Evolutionary conservation across 2,329 filamentous ascomycete species (phyloP), one percentile per base, ranked within the genome.

Genomic region (Fusarium phyllophilum): DNA sequence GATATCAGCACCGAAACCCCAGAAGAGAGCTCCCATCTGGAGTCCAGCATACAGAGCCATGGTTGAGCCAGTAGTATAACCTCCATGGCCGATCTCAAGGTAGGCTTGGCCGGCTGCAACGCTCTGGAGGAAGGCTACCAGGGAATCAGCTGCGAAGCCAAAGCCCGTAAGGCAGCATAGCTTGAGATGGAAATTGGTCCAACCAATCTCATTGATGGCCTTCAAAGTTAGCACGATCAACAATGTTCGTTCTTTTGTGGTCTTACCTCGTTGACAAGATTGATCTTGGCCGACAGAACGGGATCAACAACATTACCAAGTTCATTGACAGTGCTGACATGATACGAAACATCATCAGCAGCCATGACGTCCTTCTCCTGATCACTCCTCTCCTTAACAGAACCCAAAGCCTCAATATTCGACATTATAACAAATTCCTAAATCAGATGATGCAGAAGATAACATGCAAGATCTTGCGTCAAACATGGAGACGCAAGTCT

Each of bases 201-300:
- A 58, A 0, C 55, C 55, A 1, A 58, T 58, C 0, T 48, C 39
- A 0, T 58, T 58, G 7, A 48, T 58, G 6, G 41, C 22, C 55
- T 58, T 1, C 0, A 17, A 3, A 6, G 26, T 65, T 14, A 64
- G 39, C 5, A 45, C 26, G 6, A 17, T 4, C 17, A 22, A 34
- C 20, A 1, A 0, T 0, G 5, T 9, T 3, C 6, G 0, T 11
- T 2, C 3, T 0, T 3, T 1, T 1, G 10, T 7, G 15, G 1
- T 6, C 46, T 31, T 5, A 65, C 62, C 29, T 65, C 62, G 14
- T 65, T 65, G 2, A 64, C 46, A 7, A 65, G 38, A 22, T 63
- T 34, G 5, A 51, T 65, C 39, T 65, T 65, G 1, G 59, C 39
- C 6, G 46, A 63, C 2, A 65, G 33, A 4, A 65, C 39, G 0